A percentile compares a stretch with the other conserved stretches of the same genome.
phyloP scores from a whole-genome alignment of 2,329 filamentous ascomycete species.

The Botrytis porri region DNA sequence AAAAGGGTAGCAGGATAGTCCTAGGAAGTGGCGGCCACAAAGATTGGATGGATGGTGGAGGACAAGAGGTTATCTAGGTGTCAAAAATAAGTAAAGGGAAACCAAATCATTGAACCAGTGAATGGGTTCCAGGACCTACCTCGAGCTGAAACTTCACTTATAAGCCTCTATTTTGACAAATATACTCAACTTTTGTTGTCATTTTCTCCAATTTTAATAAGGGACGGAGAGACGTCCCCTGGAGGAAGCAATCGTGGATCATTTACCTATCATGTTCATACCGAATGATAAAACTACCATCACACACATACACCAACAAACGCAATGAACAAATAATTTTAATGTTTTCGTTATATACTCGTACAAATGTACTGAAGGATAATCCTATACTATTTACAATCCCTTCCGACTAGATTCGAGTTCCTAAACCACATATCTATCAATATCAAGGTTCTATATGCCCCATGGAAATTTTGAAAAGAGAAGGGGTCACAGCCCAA shows the following conservation, averaged over 20 bases:
- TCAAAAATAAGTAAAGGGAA: neutral
- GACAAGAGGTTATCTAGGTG: neutral
- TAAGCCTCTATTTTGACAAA: neutral
- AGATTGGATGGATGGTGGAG: neutral
- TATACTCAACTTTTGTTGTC: neutral
- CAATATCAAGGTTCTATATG: conserved; percentile 12
- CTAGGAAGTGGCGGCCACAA: neutral
- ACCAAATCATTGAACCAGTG: neutral
- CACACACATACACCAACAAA: neutral
- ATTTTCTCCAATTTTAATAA: neutral
- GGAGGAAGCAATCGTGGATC: no score
- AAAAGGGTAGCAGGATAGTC: neutral
- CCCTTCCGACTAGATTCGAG: neutral
- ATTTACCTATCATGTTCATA: neutral
- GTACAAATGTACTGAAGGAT: neutral
- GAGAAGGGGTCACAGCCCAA: conserved; percentile 13
- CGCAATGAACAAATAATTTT: neutral
- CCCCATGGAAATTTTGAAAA: conserved; percentile 1
- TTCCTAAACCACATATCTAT: neutral
- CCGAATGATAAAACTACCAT: neutral
- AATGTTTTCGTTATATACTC: neutral
- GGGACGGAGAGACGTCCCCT: neutral
- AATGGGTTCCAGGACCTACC: neutral
- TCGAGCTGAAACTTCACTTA: neutral
- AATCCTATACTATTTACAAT: conserved; percentile 1